phyloP scores from a whole-genome alignment of 2,329 filamentous ascomycete species.

The Mycocentrospora acerina region DNA sequence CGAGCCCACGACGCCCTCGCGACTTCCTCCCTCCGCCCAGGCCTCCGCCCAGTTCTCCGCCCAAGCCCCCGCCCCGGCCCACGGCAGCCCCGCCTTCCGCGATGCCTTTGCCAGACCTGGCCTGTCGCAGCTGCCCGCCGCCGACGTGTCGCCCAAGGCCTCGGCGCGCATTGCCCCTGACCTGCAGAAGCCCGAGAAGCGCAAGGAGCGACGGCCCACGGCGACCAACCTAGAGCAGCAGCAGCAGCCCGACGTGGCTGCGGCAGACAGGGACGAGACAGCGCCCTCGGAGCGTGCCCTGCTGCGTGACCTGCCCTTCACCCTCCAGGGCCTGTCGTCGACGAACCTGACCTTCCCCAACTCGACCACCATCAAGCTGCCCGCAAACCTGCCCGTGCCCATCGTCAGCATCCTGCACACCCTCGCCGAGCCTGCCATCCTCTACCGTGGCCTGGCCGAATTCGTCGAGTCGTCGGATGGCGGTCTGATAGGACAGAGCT shows the following conservation, averaged over 20 bases:
- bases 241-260: conserved; percentile 15
- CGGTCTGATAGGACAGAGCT: conserved; percentile 86
- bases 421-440: conserved; percentile 87
- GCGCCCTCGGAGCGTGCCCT: conserved; percentile 49
- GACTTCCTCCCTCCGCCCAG: conserved; percentile 12
- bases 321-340: conserved; percentile 87
- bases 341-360: conserved; percentile 76
- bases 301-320: conserved; percentile 78
- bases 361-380: conserved; percentile 71
- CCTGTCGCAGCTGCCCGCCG: conserved; percentile 42
- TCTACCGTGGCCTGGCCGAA: conserved; percentile 77
- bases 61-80: conserved; percentile 25
- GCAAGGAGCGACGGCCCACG: conserved; percentile 27
- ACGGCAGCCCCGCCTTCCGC: conserved; percentile 36
- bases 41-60: too few species aligned
- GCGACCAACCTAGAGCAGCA: conserved; percentile 31
- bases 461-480: conserved; percentile 82
- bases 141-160: conserved; percentile 33
- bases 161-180: conserved; percentile 17
- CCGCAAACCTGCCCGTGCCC: conserved; percentile 76
- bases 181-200: conserved; percentile 27
- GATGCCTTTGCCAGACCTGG: conserved; percentile 52
- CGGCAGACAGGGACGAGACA: conserved; percentile 13
- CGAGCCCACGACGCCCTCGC: conserved; percentile 31
- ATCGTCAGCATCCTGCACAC: conserved; percentile 85